These are phyloP conservation scores for Aspergillus campestris DNA, from an alignment of 495 filamentous ascomycete genomes.

Conservation along the genomic window DNA sequence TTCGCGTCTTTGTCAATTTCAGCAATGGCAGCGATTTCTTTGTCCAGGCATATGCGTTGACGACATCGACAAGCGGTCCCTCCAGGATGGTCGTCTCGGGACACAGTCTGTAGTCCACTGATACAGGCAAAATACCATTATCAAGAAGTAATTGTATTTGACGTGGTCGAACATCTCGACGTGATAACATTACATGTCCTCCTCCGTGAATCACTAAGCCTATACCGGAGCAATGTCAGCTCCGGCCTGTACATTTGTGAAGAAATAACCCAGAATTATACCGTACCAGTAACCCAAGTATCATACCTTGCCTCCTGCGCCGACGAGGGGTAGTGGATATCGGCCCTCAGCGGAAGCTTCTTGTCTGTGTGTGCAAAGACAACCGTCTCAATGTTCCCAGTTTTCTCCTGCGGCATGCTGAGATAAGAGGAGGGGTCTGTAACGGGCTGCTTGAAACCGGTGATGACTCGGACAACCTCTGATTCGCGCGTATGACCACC, in stretches of 20 bases:
- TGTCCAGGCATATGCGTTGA: slow-evolving; percentile 16
- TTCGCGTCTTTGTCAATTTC: slow-evolving; percentile 39
- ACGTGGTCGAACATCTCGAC: slow-evolving; percentile 34
- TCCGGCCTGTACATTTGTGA: neutral
- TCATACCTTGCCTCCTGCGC: no score
- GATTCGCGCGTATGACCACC: slow-evolving; percentile 10
- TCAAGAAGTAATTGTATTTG: slow-evolving; percentile 35
- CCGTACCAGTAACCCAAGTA: slow-evolving; percentile 2
- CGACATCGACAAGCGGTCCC: slow-evolving; percentile 19
- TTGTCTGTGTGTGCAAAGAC: slow-evolving; percentile 20
- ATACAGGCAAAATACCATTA: slow-evolving; percentile 43
- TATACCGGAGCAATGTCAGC: neutral
- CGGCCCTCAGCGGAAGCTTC: slow-evolving; percentile 26
- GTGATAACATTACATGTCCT: slow-evolving; percentile 41
- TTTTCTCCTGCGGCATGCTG: neutral
- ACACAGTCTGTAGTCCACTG: slow-evolving; percentile 49
- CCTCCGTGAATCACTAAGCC: slow-evolving; percentile 56
- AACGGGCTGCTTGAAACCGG: no score
- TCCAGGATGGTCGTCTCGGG: slow-evolving; percentile 40
- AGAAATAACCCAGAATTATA: no score
- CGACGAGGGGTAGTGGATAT: slow-evolving; percentile 35
- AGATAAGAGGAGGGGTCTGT: no score
- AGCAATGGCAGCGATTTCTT: no score
- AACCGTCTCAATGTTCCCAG: slow-evolving; percentile 18
- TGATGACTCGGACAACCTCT: slow-evolving; percentile 1